Evolutionary conservation across 805 yeast genomes (phyloP).

Genomic region (Starmerella apis): DNA sequence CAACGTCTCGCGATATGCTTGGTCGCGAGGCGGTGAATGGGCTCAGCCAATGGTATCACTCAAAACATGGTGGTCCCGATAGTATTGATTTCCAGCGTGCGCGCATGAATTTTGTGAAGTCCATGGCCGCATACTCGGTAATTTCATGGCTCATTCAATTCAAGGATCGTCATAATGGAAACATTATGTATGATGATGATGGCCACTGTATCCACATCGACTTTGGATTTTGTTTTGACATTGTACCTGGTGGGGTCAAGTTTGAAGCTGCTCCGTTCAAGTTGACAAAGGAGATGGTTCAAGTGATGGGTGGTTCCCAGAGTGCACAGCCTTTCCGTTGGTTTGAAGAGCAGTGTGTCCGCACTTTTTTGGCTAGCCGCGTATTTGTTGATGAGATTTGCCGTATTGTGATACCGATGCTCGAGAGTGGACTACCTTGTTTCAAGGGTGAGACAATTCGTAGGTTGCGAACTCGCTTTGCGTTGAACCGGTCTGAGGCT

Average conservation of each 20-base stretch:
- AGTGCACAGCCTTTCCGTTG: slow-evolving; percentile 79
- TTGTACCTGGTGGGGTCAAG: slow-evolving; percentile 96
- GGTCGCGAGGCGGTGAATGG: slow-evolving; percentile 99
- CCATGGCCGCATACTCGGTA: slow-evolving; percentile 85
- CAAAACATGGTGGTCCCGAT: slow-evolving; percentile 91
- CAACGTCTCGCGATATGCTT: slow-evolving; percentile 92
- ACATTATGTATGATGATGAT: slow-evolving; percentile 89
- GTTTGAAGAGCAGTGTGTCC: slow-evolving; percentile 92
- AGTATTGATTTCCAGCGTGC: slow-evolving; percentile 85
- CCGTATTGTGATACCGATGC: slow-evolving; percentile 81
- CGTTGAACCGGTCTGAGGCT: slow-evolving; percentile 63
- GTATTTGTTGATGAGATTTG: slow-evolving; percentile 79
- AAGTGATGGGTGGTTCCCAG: slow-evolving; percentile 85
- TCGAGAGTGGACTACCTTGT: slow-evolving; percentile 91
- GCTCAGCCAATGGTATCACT: slow-evolving; percentile 76
- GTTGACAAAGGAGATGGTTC: slow-evolving; percentile 89
- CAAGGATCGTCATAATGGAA: slow-evolving; percentile 95
- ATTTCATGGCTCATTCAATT: slow-evolving; percentile 83
- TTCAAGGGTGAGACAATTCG: slow-evolving; percentile 79
- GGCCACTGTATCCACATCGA: slow-evolving; percentile 95
- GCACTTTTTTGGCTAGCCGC: slow-evolving; percentile 79
- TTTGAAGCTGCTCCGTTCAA: slow-evolving; percentile 98
- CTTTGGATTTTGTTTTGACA: slow-evolving; percentile 97
- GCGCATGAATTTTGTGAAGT: slow-evolving; percentile 81
- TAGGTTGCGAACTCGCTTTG: slow-evolving; percentile 69